A percentile compares a stretch with the other conserved stretches of the same genome.
Evolutionary conservation across 129 eudicot species (phyloP).

Genomic region (Flaveria trinervia): DNA sequence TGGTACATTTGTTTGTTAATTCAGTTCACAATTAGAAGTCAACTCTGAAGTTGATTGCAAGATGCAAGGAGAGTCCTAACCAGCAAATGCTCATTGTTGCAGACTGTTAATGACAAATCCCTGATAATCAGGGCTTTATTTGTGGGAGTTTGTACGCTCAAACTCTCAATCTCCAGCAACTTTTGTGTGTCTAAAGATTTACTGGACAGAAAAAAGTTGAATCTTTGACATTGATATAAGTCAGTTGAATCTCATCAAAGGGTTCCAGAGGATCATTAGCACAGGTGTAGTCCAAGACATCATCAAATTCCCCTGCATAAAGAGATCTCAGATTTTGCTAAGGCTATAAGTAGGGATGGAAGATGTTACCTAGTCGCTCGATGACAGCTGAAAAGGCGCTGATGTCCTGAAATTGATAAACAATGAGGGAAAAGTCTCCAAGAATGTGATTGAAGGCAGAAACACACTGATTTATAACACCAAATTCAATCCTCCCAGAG

Average conservation of each 20-base stretch:
- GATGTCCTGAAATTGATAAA: conserved; percentile 87
- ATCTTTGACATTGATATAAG: conserved; percentile 36
- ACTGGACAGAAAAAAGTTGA: conserved; percentile 33
- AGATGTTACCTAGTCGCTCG: conserved; percentile 77
- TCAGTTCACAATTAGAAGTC: background rate
- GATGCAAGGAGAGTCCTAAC: conserved; percentile 36
- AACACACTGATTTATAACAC: conserved; percentile 90
- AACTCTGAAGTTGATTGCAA: background rate
- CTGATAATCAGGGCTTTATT: conserved; percentile 58
- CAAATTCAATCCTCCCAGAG: conserved; percentile 96
- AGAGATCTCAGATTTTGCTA: conserved; percentile 7
- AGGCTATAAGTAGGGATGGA: conserved; percentile 6
- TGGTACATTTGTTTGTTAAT: no score
- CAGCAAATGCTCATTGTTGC: conserved; percentile 71
- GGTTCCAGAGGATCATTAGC: conserved; percentile 41
- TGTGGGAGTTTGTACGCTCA: conserved; percentile 74
- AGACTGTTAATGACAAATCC: conserved; percentile 72
- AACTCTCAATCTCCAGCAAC: conserved; percentile 54
- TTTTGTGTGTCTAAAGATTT: conserved; percentile 39
- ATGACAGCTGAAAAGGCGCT: conserved; percentile 99
- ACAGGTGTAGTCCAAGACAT: conserved; percentile 63
- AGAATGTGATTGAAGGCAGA: conserved; percentile 97
- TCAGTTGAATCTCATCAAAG: conserved; percentile 50
- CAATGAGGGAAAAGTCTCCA: conserved; percentile 93
- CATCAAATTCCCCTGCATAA: conserved; percentile 92